A percentile compares a stretch with the other conserved stretches of the same genome.
phyloP scores from a whole-genome alignment of 495 filamentous ascomycete species.

The Hypoxylon cercidicola region DNA sequence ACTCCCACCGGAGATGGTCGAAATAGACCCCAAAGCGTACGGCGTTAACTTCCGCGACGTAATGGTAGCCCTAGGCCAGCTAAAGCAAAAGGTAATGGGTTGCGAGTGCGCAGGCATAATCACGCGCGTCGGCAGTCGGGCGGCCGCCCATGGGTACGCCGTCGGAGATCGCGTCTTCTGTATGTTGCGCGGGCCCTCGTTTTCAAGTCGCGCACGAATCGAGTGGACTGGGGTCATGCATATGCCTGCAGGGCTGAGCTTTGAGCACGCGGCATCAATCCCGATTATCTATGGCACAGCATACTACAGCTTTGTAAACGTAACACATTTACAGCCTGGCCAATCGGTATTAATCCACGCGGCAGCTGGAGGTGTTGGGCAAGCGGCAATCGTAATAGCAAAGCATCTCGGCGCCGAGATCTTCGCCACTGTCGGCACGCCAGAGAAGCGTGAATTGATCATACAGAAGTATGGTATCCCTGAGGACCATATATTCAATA shows the following conservation, averaged over 20 bases:
- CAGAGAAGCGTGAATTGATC: slow-evolving; percentile 53
- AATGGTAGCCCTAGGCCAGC: slow-evolving; percentile 61
- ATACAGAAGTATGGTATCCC: slow-evolving; percentile 53
- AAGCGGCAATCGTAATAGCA: slow-evolving; percentile 62
- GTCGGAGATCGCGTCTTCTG: slow-evolving; percentile 46
- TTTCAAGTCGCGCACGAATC: neutral
- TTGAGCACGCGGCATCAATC: slow-evolving; percentile 60
- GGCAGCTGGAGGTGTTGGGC: slow-evolving; percentile 59
- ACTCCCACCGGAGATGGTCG: slow-evolving; percentile 44
- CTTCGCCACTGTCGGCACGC: slow-evolving; percentile 58
- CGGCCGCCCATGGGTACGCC: too few relatives aligned
- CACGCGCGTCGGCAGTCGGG: slow-evolving; percentile 57
- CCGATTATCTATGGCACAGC: slow-evolving; percentile 64
- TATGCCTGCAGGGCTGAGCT: slow-evolving; percentile 58
- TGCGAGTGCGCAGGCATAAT: slow-evolving; percentile 59
- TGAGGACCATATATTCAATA: slow-evolving; percentile 57
- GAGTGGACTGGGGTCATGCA: slow-evolving; percentile 18
- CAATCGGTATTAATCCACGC: slow-evolving; percentile 65
- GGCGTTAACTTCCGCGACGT: slow-evolving; percentile 60
- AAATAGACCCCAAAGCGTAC: slow-evolving; percentile 53
- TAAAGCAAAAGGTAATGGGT: slow-evolving; percentile 52
- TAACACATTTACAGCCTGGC: slow-evolving; percentile 30
- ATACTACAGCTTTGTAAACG: slow-evolving; percentile 51
- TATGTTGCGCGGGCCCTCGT: neutral
- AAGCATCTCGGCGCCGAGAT: slow-evolving; percentile 56